Base-by-base conservation (phyloP, 75 land plant genomes). In the Cupressus sempervirens region DNA sequence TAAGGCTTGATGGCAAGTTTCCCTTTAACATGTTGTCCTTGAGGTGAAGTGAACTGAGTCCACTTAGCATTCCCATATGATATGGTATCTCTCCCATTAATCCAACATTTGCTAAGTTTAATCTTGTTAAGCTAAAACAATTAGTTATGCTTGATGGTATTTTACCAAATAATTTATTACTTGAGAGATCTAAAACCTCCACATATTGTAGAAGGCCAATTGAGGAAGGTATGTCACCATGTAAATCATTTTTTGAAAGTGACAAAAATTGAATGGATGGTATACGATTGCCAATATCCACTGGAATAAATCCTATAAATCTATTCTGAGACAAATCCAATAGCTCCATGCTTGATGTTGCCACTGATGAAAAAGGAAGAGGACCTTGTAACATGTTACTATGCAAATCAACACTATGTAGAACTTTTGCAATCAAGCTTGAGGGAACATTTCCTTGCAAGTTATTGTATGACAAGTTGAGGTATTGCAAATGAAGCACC, bases 11-110 rank as follows among this genome's bases (percentile, higher is more conserved):
- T 56, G 62, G 26, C 4, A 56, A 18, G 26, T 56, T 56, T 56
- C 62, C 93, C 58, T 70, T 36, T 3, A 93, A 40, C 16, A 18
- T 54, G 72, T 93, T 93, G 34, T 84, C 79, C 16, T 50, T 58
- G n/a, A 12, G 80, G 4, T 65, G 68, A 65, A 65, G 68, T 65
- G 68, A 23, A 0, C 68, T 65, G 5, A 65, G 68, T 65, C 7
- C n/a, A 6, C 9, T 50, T 50, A 50, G 15, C 15, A 50, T 50
- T 68, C 62, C 62, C 15, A 56, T 18, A 56, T 56, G 20, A 14
- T 16, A 56, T 18, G 62, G 62, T 18, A 56, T 56, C 26, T 56
- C 62, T 56, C 62, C 62, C 6, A 56, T n/a, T 10, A 30, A n/a
- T 10, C 9, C 1, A n/a, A 1, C 30, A 13, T 50, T 50, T 50